Evolutionary conservation across 2,329 filamentous ascomycete species (phyloP), one percentile per base, ranked within the genome.

Genomic region (Purpureocillium lavendulum): DNA sequence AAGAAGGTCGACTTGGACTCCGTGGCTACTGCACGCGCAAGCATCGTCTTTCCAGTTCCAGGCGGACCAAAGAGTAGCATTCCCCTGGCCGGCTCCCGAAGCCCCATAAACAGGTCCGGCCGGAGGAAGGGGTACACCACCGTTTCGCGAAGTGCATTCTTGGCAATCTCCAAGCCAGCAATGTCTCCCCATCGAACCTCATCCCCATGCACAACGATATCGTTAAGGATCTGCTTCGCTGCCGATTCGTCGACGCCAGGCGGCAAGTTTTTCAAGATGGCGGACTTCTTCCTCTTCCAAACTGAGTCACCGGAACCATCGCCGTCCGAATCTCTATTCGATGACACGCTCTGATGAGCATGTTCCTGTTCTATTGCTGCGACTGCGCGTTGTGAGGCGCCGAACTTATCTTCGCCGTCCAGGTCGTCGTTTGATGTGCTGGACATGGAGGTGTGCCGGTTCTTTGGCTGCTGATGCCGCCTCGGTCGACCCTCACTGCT

Each of bases 11-110:
- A 94, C 52, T 81, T 84, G 2, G 87, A 94, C 60, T 98, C 92
- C 0, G 92, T 97, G 1, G 92, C 92, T 1, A 97, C 90, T n/a
- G 61, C 58, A 47, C 92, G 78, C 9, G 92, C 92, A 30, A 98
- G 70, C 92, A 98, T 98, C 0, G 92, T 98, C 62, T 98, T 98
- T 38, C 92, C 92, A 0, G 92, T 98, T n/a, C 92, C 92, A 0
- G 92, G 92, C 1, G 92, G 92, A 0, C 92, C 92, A 56, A 98
- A 98, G 1, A 98, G 71, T 2, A 98, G 71, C 87, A 98, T 97
- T 6, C 92, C 92, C 42, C 88, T 74, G 12, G 92, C 90, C 15
- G 92, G 92, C 56, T 98, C 92, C 30, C 92, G 83, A 10, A 98
- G 71, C 0, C 92, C 92, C 76, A 90, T 92, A 65, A 98, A 98